phyloP scores from a whole-genome alignment of 2,329 filamentous ascomycete genomes.

The Aspergillus sp. region DNA sequence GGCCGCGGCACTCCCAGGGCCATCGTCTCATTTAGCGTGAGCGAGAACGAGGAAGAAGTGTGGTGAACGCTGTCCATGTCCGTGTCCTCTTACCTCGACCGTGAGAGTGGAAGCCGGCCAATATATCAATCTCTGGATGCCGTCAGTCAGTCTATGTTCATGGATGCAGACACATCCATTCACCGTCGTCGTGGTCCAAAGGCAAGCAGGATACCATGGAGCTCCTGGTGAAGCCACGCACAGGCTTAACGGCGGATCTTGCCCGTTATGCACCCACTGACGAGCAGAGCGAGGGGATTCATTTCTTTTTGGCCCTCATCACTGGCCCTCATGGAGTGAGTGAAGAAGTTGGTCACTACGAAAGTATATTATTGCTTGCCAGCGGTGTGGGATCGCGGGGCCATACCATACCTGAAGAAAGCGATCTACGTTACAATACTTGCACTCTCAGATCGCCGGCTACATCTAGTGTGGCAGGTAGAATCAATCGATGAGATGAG shows the following conservation, averaged over 20 bases:
- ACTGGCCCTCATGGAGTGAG: constrained; percentile 32
- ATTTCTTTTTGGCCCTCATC: constrained; percentile 28
- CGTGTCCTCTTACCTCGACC: constrained; percentile 19
- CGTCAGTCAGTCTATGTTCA: constrained; percentile 21
- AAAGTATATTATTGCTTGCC: constrained; percentile 33
- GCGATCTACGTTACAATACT: constrained; percentile 36
- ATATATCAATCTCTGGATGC: constrained; percentile 31
- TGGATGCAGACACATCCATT: constrained; percentile 26
- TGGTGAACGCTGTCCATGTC: constrained; percentile 14
- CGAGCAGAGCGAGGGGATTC: constrained; percentile 6
- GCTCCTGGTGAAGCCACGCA: constrained; percentile 30
- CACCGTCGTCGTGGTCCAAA: constrained; percentile 25
- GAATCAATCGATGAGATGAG: constrained; percentile 14
- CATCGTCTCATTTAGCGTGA: constrained; percentile 17
- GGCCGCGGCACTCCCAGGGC: constrained; percentile 17
- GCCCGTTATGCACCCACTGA: constrained; percentile 10
- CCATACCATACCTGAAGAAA: constrained; percentile 35
- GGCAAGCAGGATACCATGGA: constrained; percentile 26
- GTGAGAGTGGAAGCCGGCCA: constrained; percentile 24
- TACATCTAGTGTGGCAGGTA: constrained; percentile 38
- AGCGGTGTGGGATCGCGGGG: constrained; percentile 32
- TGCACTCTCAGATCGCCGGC: constrained; percentile 22
- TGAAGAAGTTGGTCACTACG: constrained; percentile 26
- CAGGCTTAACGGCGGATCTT: constrained; percentile 28
- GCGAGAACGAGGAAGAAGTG: constrained; percentile 8